phyloP scores from a whole-genome alignment of 192 early-diverging fungal species.

The Backusella tarrabulga region DNA sequence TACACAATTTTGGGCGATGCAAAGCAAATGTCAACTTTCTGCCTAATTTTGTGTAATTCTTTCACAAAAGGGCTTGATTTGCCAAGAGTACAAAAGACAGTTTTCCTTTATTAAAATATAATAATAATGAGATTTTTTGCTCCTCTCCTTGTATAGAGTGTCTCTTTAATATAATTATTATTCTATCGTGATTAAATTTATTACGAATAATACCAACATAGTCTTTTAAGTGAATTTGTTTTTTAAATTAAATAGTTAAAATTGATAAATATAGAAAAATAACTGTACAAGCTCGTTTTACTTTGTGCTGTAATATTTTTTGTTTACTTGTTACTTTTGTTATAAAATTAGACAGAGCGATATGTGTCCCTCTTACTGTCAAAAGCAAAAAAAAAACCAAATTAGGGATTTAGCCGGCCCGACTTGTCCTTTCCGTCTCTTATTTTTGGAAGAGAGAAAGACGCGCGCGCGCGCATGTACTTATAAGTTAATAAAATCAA shows the following conservation, averaged over 20 bases:
- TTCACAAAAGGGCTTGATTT: background rate
- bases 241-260: slow-evolving; percentile 9
- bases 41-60: background rate
- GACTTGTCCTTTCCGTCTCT: background rate
- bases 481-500: background rate
- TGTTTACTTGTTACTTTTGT: background rate
- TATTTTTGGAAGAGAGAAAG: background rate
- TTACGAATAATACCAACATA: background rate
- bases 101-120: background rate
- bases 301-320: slow-evolving; percentile 5
- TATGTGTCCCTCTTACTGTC: background rate
- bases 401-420: background rate
- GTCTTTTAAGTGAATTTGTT: background rate
- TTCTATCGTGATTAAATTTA: slow-evolving; percentile 2
- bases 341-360: background rate
- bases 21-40: background rate
- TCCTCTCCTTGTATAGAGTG: background rate
- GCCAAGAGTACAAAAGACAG: background rate
- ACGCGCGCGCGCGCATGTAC: background rate
- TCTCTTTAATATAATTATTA: background rate
- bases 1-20: background rate
- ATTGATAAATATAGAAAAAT: background rate
- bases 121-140: background rate
- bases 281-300: background rate
- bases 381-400: slow-evolving; percentile 1